Evolutionary conservation across 2,329 filamentous ascomycete genomes (phyloP).

Genomic region (Gnomoniopsis sp.): DNA sequence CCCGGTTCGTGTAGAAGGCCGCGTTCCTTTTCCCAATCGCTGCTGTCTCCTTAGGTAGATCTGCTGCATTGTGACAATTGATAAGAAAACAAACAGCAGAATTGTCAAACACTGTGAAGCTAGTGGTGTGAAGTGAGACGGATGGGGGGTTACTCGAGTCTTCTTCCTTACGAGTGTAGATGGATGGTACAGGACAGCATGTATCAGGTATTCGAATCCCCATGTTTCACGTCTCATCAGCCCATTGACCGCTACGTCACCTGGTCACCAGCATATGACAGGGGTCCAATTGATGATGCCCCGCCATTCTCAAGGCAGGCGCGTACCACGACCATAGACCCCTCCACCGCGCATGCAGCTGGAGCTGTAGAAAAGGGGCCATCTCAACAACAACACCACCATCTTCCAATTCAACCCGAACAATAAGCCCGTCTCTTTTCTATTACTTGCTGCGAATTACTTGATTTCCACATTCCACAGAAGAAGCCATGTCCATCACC

Average conservation of each 20-base stretch:
- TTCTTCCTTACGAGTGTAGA: too few species aligned
- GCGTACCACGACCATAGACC: not conserved
- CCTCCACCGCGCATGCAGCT: not conserved
- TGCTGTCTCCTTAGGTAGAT: too few species aligned
- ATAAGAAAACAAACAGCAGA: too few species aligned
- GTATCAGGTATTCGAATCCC: too few species aligned
- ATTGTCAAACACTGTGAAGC: too few species aligned
- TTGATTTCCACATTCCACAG: conserved; percentile 19
- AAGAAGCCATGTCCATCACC: conserved; percentile 46
- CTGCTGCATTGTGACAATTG: too few species aligned
- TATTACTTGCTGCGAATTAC: conserved; percentile 14
- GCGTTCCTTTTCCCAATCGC: too few species aligned
- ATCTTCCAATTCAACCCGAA: not conserved
- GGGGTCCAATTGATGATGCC: not conserved
- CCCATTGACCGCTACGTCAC: not conserved
- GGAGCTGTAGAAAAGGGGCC: not conserved
- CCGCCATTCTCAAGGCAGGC: not conserved
- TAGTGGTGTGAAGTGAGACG: too few species aligned
- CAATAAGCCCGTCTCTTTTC: not conserved
- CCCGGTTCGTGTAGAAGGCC: too few species aligned
- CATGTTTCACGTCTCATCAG: too few species aligned
- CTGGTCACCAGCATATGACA: not conserved
- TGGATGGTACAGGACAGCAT: too few species aligned
- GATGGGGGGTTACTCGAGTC: too few species aligned
- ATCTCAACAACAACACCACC: not conserved